Evolutionary conservation across 345 rosid species (phyloP).

Genomic region (Eucalyptus paniculata): DNA sequence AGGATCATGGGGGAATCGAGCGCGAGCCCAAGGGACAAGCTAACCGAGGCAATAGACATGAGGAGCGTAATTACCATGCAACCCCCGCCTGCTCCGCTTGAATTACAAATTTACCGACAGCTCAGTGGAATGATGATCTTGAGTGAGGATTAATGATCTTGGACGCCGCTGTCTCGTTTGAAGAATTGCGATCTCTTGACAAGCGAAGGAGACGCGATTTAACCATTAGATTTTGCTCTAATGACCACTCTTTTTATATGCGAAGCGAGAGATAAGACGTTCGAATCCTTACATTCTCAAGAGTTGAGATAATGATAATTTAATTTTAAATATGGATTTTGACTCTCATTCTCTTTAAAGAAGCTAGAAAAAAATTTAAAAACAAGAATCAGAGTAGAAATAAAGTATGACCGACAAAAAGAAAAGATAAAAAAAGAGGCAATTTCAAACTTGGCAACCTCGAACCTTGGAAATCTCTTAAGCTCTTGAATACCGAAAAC

Average conservation of each 20-base stretch:
- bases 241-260: too few relatives aligned
- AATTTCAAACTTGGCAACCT: neutral
- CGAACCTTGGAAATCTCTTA: neutral
- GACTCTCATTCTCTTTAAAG: accelerated
- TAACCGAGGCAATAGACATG: neutral
- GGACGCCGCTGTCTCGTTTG: neutral
- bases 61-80: neutral
- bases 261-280: accelerated
- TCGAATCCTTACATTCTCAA: accelerated
- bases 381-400: accelerated
- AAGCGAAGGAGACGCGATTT: neutral
- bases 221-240: too few relatives aligned
- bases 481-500: neutral
- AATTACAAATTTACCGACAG: neutral
- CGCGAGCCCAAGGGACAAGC: neutral
- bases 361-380: accelerated
- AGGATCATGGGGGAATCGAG: neutral
- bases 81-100: neutral
- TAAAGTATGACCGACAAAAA: accelerated
- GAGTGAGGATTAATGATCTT: neutral
- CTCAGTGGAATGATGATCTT: neutral
- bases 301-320: accelerated
- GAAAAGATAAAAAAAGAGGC: accelerated
- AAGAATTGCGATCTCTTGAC: neutral
- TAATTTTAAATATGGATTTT: accelerated